Base-by-base conservation (phyloP, 306 rosid species). In the Fragaria iinumae region DNA sequence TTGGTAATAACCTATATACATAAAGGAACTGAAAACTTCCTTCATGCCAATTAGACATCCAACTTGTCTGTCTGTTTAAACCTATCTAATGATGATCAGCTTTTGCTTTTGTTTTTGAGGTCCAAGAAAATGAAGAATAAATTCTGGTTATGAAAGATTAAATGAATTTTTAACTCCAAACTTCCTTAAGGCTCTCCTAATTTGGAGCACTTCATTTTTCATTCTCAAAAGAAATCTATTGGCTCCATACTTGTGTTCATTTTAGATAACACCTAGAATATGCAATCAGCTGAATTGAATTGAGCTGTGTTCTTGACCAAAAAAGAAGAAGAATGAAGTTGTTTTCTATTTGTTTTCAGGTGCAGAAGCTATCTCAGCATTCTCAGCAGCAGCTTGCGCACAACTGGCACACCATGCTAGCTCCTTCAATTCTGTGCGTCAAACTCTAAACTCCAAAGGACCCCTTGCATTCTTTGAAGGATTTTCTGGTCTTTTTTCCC, bases 311-410 rank as follows among this genome's bases (percentile, higher is more conserved):
- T 62, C 11, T 27, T 13, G 41, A 50, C 56, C 17, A 50, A 17
- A 16, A 39, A 39, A 39, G 44, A 50, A 6, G n/a, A 50, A 11
- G 50, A 45, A 47, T 11, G 50, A 47, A 47, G 17, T 47, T 47
- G 50, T 47, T 12, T 47, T 47, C 16, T 48, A 48, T 13, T 48
- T 48, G 53, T 48, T 48, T 63, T 32, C 38, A 91, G 93, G 86
- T 80, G 97, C 97, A 39, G 85, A 92, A 80, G 48, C 83, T 17
- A 79, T 85, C 27, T 91, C 97, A 43, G 93, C 92, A 76, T 87
- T 91, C 71, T 89, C 88, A 0, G 93, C 93, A 34, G 76, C 93
- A 36, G 97, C 91, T 49, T 91, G 91, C 83, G 90, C 88, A 60
- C 91, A 16, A 49, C n/a, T 49, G 55, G 55, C 55, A 49, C n/a